phyloP scores from a whole-genome alignment of 805 yeast species.

The Starmerella cellae region DNA sequence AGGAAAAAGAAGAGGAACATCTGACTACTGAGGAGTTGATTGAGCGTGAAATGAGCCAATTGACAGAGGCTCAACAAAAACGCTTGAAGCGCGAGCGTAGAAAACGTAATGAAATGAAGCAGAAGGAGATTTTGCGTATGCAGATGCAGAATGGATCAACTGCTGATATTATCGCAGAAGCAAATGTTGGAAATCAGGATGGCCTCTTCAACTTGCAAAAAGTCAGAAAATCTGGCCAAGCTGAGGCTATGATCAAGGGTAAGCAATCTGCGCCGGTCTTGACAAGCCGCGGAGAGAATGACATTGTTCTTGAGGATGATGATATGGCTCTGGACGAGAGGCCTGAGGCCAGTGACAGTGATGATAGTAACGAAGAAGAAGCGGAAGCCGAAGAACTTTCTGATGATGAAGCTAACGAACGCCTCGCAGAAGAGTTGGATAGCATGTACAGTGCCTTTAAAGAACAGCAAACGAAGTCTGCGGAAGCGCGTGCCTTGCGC shows the following conservation, averaged over 20 bases:
- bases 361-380: constrained; percentile 26
- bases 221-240: constrained; percentile 80
- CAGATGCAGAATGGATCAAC: constrained; percentile 95
- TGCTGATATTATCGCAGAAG: constrained; percentile 84
- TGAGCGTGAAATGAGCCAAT: constrained; percentile 66
- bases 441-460: constrained; percentile 66
- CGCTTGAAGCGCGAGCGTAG: constrained; percentile 70
- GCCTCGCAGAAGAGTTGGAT: constrained; percentile 68
- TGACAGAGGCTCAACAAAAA: constrained; percentile 57
- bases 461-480: constrained; percentile 31
- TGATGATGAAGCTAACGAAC: constrained; percentile 33
- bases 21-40: constrained; percentile 74
- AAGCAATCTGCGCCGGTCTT: constrained; percentile 35
- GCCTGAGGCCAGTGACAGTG: constrained; percentile 24
- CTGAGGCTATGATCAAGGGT: constrained; percentile 63
- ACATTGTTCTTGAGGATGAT: constrained; percentile 22
- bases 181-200: constrained; percentile 56
- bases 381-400: constrained; percentile 26
- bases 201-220: constrained; percentile 66
- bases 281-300: constrained; percentile 6
- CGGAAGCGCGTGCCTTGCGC: constrained; percentile 40
- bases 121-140: constrained; percentile 77
- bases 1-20: constrained; percentile 44
- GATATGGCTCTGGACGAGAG: constrained; percentile 30
- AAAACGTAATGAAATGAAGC: constrained; percentile 66